phyloP scores from a whole-genome alignment of 352 stramenopile genomes.

The Pythium apleroticum region DNA sequence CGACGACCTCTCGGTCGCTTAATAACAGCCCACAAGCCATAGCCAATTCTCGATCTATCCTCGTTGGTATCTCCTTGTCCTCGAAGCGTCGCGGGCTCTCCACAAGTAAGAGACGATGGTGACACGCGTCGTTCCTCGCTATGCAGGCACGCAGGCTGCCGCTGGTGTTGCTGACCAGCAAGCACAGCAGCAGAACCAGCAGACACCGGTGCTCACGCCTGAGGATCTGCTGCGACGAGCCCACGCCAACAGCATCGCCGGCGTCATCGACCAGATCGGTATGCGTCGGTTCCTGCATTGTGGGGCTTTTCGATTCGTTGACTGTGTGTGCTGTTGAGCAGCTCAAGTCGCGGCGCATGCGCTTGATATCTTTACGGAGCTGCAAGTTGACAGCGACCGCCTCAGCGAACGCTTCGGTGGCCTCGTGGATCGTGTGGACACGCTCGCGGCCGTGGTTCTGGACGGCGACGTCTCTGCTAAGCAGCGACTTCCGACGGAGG shows the following conservation, averaged over 20 bases:
- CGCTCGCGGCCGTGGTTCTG: constrained; percentile 29
- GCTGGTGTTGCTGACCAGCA: not conserved
- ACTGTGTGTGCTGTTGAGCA: constrained; percentile 18
- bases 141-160: constrained; percentile 16
- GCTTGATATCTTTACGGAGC: constrained; percentile 51
- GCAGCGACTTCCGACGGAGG: constrained; percentile 23
- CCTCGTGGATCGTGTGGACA: constrained; percentile 35
- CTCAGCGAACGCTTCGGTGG: constrained; percentile 32
- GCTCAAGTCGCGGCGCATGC: constrained; percentile 48
- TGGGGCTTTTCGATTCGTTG: not conserved
- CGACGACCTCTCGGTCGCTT: constrained; percentile 89
- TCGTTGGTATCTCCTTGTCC: not conserved
- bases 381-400: constrained; percentile 23
- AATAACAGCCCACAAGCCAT: constrained; percentile 14
- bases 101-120: constrained; percentile 19
- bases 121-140: constrained; percentile 10
- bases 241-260: constrained; percentile 44
- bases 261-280: constrained; percentile 58
- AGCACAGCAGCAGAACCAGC: not conserved
- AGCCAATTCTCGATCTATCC: not conserved
- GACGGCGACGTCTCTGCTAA: constrained; percentile 18
- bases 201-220: constrained; percentile 6
- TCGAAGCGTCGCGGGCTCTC: not conserved
- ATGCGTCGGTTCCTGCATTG: not conserved
- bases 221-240: constrained; percentile 51